A percentile compares a stretch with the other conserved stretches of the same genome.
phyloP scores from a whole-genome alignment of 768 basidiomycete genomes.

The Artomyces pyxidatus region DNA sequence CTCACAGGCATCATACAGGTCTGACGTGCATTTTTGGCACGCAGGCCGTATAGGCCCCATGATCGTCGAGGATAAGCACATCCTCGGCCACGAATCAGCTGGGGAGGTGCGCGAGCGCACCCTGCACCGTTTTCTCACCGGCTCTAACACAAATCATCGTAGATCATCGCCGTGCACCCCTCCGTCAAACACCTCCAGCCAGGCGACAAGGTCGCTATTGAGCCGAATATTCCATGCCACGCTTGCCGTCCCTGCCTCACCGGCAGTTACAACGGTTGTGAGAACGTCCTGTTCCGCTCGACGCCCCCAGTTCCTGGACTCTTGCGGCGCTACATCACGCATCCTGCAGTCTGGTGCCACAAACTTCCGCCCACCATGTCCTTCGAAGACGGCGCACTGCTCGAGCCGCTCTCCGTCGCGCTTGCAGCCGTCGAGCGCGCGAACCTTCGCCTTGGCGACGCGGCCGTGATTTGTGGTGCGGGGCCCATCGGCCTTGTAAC shows the following conservation, averaged over 20 bases:
- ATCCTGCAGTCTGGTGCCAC: conserved; percentile 36
- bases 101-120: conserved; percentile 38
- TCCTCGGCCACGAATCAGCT: conserved; percentile 56
- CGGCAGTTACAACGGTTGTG: conserved; percentile 59
- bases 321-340: conserved; percentile 13
- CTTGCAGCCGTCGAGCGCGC: conserved; percentile 61
- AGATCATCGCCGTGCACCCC: conserved; percentile 7
- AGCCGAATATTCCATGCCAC: conserved; percentile 62
- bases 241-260: conserved; percentile 54
- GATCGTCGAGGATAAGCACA: conserved; percentile 53
- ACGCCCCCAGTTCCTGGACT: conserved; percentile 46
- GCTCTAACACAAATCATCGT: neutral
- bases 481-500: conserved; percentile 61
- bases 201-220: conserved; percentile 62
- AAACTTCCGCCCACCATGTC: conserved; percentile 52
- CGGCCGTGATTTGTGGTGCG: conserved; percentile 55
- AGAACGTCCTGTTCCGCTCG: conserved; percentile 52
- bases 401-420: conserved; percentile 61
- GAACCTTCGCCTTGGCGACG: conserved; percentile 56
- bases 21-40: conserved; percentile 69
- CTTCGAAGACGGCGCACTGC: conserved; percentile 61
- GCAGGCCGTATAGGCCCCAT: conserved; percentile 63
- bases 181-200: conserved; percentile 16
- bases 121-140: neutral
- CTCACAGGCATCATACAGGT: conserved; percentile 31